Percentiles rank a stretch among this genome's conserved stretches.
These are phyloP conservation scores for Penicillium sp. DNA, from an alignment of 2,329 filamentous ascomycete genomes.

Conservation along the genomic window DNA sequence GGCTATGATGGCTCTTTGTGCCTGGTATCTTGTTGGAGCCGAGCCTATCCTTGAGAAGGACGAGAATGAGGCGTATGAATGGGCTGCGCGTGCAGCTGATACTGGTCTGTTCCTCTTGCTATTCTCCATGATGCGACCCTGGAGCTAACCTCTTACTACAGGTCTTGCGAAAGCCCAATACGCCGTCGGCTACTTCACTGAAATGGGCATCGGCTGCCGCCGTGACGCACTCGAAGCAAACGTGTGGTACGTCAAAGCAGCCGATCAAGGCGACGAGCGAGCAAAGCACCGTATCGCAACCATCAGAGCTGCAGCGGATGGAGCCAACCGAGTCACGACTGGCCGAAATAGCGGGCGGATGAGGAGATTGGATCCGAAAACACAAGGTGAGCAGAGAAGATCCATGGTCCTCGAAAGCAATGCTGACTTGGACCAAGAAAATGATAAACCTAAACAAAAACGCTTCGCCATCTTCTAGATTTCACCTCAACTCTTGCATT, in stretches of 20 bases:
- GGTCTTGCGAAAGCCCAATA: constrained; percentile 70
- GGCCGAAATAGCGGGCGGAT: constrained; percentile 17
- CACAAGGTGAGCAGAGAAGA: constrained; percentile 7
- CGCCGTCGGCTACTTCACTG: constrained; percentile 92
- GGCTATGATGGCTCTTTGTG: constrained; percentile 97
- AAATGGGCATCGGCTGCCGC: constrained; percentile 95
- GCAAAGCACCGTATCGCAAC: constrained; percentile 81
- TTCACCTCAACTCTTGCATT: neutral
- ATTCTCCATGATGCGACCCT: too few relatives aligned
- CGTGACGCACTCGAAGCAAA: constrained; percentile 95
- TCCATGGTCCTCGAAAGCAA: neutral
- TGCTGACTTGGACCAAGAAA: constrained; percentile 5
- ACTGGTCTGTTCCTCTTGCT: constrained; percentile 58
- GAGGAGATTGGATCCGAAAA: constrained; percentile 8
- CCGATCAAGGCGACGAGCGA: constrained; percentile 83
- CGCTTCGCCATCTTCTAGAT: constrained; percentile 24
- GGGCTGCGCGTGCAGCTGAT: constrained; percentile 82
- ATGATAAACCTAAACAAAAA: constrained; percentile 22
- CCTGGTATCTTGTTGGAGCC: constrained; percentile 96
- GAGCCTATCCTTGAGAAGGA: constrained; percentile 90
- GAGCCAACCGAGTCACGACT: constrained; percentile 36
- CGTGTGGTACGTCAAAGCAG: constrained; percentile 95
- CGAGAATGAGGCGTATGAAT: constrained; percentile 92
- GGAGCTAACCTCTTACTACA: constrained; percentile 15
- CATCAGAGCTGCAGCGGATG: constrained; percentile 74